phyloP scores from a whole-genome alignment of 495 filamentous ascomycete species.

The Annulohypoxylon bovei region DNA sequence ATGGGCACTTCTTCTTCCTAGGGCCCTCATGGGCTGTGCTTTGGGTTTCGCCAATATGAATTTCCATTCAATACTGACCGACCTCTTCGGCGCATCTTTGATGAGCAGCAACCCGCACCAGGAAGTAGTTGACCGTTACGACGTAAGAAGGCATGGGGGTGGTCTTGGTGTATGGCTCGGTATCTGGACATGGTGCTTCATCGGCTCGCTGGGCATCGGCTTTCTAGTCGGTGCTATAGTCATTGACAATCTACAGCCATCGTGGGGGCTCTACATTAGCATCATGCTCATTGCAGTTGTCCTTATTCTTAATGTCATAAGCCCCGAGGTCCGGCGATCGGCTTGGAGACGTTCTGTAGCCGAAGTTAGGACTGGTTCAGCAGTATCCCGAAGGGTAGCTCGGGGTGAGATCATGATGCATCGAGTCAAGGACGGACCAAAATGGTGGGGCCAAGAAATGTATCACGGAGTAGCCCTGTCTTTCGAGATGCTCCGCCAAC shows the following conservation, averaged over 20 bases:
- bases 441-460: conserved; percentile 79
- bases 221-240: conserved; percentile 74
- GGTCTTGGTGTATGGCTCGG: conserved; percentile 82
- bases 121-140: conserved; percentile 68
- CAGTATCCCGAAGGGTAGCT: conserved; percentile 67
- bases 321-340: conserved; percentile 71
- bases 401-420: conserved; percentile 81
- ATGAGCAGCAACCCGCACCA: conserved; percentile 77
- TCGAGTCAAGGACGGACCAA: conserved; percentile 70
- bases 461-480: conserved; percentile 73
- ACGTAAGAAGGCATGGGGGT: conserved; percentile 75
- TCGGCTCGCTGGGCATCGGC: conserved; percentile 72
- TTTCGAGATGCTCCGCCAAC: conserved; percentile 72
- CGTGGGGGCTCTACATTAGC: conserved; percentile 79
- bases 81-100: conserved; percentile 77
- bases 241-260: conserved; percentile 66
- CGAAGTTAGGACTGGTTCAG: conserved; percentile 65
- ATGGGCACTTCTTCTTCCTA: conserved; percentile 68
- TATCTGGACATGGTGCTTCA: conserved; percentile 78
- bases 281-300: conserved; percentile 69
- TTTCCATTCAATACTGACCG: conserved; percentile 72
- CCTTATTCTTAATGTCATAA: conserved; percentile 70
- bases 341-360: conserved; percentile 71
- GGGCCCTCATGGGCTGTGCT: conserved; percentile 70
- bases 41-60: conserved; percentile 82